Base-by-base conservation (phyloP, 148 eudicot genomes). In the Rhododendron ferrugineum region DNA sequence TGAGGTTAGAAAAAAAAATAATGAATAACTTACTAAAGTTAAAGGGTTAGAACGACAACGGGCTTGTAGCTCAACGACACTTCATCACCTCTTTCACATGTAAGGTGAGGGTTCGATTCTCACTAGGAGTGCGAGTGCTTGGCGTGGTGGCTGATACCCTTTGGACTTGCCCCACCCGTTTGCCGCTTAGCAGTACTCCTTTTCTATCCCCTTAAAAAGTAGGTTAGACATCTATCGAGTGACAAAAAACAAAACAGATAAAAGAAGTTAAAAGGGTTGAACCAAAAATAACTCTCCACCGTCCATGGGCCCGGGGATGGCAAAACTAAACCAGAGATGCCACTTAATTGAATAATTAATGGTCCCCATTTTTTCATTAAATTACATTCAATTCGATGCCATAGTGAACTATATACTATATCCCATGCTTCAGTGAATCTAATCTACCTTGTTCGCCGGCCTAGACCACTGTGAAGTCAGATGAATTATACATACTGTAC, bases 311-410 rank as follows among this genome's bases (percentile, higher is more conserved):
- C 73, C 73, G 5, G 73, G 26, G 73, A 66, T 28, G 3, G 73
- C 34, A 10, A 66, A 26, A 66, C 34, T 10, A 28, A 9, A 66
- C 73, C 34, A 26, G 32, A 23, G 70, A 36, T 18, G 47, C 20
- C 78, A 74, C 37, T 37, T 16, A 18, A 68, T 70, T 32, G 26
- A 37, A 22, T 44, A 14, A 46, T 14, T 44, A 14, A 46, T 14
- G 84, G 23, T 49, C 77, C 50, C 73, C 75, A 1, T 5, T 30
- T 70, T 70, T 70, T 66, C 20, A 20, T 42, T 83, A 78, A 66
- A 78, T 64, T 26, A 18, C 66, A 34, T 82, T 82, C 58, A 62
- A 82, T 40, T 82, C 60, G 46, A 83, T 70, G 42, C 23, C 28
- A 60, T 60, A 78, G n/a, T 60, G 86, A 58, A 84, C 58, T 62